Evolutionary conservation across 1,284 basidiomycete species (phyloP).

Genomic region (Neolentinus lepideus): DNA sequence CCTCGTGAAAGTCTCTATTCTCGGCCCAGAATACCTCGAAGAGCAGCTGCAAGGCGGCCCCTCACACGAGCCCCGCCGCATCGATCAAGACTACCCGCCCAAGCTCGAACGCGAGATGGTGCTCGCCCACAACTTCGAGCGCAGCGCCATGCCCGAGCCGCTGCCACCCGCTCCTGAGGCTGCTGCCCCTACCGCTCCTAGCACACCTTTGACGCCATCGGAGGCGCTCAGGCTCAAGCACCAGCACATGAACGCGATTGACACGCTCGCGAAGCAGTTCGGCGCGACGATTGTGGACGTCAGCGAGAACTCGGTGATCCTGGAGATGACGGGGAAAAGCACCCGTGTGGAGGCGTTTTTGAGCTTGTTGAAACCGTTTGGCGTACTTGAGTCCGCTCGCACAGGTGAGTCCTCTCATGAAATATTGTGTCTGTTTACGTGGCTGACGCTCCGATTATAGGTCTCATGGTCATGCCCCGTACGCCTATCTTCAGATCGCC

Average conservation of each 20-base stretch:
- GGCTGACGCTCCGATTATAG: constrained; percentile 30
- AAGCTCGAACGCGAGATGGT: constrained; percentile 64
- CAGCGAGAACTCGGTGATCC: constrained; percentile 89
- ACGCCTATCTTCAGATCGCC: constrained; percentile 72
- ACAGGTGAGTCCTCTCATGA: constrained; percentile 55
- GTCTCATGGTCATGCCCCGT: constrained; percentile 94
- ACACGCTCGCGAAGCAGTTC: constrained; percentile 83
- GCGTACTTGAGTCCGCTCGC: constrained; percentile 88
- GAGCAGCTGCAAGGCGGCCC: constrained; percentile 79
- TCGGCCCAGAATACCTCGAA: constrained; percentile 96
- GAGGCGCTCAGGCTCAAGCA: constrained; percentile 74
- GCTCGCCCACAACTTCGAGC: constrained; percentile 74
- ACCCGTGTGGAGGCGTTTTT: constrained; percentile 90
- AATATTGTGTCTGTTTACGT: constrained; percentile 2
- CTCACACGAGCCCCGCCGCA: constrained; percentile 63
- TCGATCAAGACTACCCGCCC: constrained; percentile 15
- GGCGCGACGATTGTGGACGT: constrained; percentile 93
- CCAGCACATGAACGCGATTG: constrained; percentile 84
- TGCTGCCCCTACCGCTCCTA: constrained; percentile 14
- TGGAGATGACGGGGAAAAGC: constrained; percentile 94
- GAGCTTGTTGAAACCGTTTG: constrained; percentile 89
- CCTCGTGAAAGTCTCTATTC: constrained; percentile 68
- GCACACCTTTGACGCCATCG: constrained; percentile 18
- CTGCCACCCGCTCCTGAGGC: constrained; percentile 20
- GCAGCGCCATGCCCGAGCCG: constrained; percentile 29